These are phyloP conservation scores for Mortierella alpina DNA, from an alignment of 192 early-diverging fungal species.

Conservation along the genomic window DNA sequence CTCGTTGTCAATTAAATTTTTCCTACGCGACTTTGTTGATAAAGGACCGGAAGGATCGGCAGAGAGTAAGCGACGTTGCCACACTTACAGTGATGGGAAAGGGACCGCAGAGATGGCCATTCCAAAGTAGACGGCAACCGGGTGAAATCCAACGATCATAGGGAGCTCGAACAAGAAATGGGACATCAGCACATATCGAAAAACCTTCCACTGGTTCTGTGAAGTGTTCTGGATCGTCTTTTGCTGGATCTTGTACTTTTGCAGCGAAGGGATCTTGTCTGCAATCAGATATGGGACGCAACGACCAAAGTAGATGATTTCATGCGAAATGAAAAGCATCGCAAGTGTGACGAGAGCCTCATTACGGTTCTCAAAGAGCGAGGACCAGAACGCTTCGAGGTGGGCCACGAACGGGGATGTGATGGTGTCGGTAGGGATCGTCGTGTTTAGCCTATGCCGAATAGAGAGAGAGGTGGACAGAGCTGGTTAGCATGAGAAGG, in stretches of 20 bases:
- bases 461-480: neutral
- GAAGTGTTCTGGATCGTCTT: constrained; percentile 72
- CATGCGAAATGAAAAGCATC: constrained; percentile 86
- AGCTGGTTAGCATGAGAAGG: constrained; percentile 12
- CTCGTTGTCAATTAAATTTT: neutral
- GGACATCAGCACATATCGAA: constrained; percentile 74
- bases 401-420: constrained; percentile 67
- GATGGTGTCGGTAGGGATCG: constrained; percentile 40
- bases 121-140: constrained; percentile 81
- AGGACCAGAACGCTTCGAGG: constrained; percentile 70
- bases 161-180: constrained; percentile 89
- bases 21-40: neutral
- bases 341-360: constrained; percentile 76
- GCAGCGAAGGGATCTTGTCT: constrained; percentile 86
- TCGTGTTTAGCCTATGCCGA: constrained; percentile 15
- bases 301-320: constrained; percentile 92
- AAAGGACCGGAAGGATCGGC: constrained; percentile 58
- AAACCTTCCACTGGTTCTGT: constrained; percentile 77
- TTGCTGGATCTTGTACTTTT: constrained; percentile 91
- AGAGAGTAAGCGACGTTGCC: neutral
- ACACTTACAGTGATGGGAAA: constrained; percentile 75
- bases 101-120: constrained; percentile 86
- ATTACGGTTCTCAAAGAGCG: constrained; percentile 72
- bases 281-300: constrained; percentile 84
- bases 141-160: constrained; percentile 89